Percentiles rank a stretch among this genome's conserved stretches.
phyloP scores from a whole-genome alignment of 2,329 filamentous ascomycete species.

The Penicillium freii region DNA sequence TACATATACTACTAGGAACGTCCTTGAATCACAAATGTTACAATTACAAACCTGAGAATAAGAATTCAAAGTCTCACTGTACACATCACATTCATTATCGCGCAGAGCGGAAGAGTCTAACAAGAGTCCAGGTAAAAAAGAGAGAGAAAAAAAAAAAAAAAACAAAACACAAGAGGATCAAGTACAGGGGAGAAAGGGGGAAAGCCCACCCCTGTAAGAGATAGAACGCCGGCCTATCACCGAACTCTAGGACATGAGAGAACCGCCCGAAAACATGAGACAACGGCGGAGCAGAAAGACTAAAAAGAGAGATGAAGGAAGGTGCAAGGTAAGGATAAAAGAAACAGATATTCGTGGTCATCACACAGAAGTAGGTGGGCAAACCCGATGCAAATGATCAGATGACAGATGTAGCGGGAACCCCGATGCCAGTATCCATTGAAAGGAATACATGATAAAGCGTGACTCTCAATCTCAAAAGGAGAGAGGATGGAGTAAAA shows the following conservation, averaged over 20 bases:
- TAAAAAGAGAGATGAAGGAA: slow-evolving; percentile 4
- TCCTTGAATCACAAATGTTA: not conserved
- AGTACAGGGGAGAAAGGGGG: not conserved
- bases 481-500: slow-evolving; percentile 4
- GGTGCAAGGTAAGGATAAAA: not conserved
- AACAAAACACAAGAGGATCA: not conserved
- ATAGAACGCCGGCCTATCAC: slow-evolving; percentile 18
- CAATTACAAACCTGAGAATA: not conserved
- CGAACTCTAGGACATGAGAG: slow-evolving; percentile 18
- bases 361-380: slow-evolving; percentile 11
- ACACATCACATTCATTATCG: slow-evolving; percentile 18
- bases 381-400: slow-evolving; percentile 13
- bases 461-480: slow-evolving; percentile 6
- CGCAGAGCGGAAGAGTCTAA: slow-evolving; percentile 5
- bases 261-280: slow-evolving; percentile 12
- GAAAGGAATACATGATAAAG: slow-evolving; percentile 4
- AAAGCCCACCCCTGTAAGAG: slow-evolving; percentile 4
- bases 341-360: slow-evolving; percentile 18
- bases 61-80: slow-evolving; percentile 4
- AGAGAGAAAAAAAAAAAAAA: not conserved
- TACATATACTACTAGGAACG: not conserved
- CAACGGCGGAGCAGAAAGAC: slow-evolving; percentile 11
- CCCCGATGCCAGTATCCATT: not conserved
- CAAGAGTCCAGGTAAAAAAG: not conserved
- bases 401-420: slow-evolving; percentile 1